Evolutionary conservation across 208 protist species (phyloP), one percentile per base, ranked within the genome.

Genomic region (Leishmania tropica): DNA sequence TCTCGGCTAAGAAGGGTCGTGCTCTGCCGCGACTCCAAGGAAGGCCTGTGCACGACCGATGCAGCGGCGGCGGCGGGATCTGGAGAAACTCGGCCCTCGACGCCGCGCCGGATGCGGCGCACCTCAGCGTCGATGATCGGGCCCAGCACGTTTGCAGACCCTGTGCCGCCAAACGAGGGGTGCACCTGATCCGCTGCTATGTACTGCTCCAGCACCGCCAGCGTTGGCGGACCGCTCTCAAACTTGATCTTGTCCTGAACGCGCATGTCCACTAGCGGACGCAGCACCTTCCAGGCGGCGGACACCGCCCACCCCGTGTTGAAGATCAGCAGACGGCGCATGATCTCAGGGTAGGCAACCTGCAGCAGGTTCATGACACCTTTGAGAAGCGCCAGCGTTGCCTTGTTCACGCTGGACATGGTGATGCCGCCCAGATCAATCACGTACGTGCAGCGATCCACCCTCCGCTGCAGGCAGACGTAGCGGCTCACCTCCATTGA

Each of bases 221-320:
- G 72, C 31, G 80, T 88, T 37, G 91, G 91, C 7, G 88, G 40
- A 3, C 80, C 80, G 76, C 86, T 93, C 72, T 88, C 87, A 48
- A 97, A 96, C 28, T 88, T 86, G 53, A 97, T 87, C 90, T 97
- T 97, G 48, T 92, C 84, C 86, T 96, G 92, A 80, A 96, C 89
- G 31, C 90, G 90, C 31, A 68, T 60, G 70, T 96, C 90, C 28
- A 97, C 84, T 45, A 97, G 87, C 24, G 91, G 89, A 40, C 83
- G 80, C 53, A 97, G 67, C 47, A 95, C 80, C 82, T 97, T 97
- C 92, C 93, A 97, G 35, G 85, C 91, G 5, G 85, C 88, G n/a
- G 85, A 88, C 15, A 96, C 90, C 2, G 89, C 89, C 92, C 92
- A 96, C 42, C 94, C 92, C 3, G 88, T 91, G 83, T 96, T 96